Base-by-base conservation (phyloP, 2,329 filamentous ascomycete genomes). In the Penicillium sp. region DNA sequence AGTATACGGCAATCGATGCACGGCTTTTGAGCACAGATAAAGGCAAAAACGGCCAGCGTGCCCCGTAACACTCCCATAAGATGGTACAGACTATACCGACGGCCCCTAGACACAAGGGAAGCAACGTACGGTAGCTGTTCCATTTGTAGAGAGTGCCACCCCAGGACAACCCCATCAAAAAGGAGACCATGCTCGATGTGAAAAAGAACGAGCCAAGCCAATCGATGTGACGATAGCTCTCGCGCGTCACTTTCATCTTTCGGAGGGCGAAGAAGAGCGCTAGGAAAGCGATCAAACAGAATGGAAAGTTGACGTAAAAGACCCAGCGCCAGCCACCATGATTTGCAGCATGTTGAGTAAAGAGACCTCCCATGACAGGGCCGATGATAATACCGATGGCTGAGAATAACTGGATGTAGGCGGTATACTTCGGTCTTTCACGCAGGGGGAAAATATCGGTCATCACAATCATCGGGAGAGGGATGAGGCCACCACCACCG, bases 401-500 rank as follows among this genome's bases (percentile, higher is more conserved):
- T 7, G 53, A 55, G 38, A 55, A 55, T 33, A 55, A 40, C 26
- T 55, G 53, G 4, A 55, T 59, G 38, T 65, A 63, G 1, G 58
- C 63, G 58, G 72, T 73, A 54, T 68, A 73, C 55, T 64, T 67
- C 6, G 67, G 69, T 13, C 73, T 67, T 37, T 72, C 66, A 13
- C 72, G 69, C 44, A 75, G 57, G 1, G 72, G 71, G 7, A 80
- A 73, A 13, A 81, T 65, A 59, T 82, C 79, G 3, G 75, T 75
- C 38, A 79, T 70, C 47, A 81, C 75, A 24, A 80, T 68, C 38
- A 77, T 71, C 28, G 76, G 75, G 7, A 80, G 65, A 0, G 70
- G 71, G 50, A 77, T 75, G 28, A 81, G 75, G 1, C 79, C 79
- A 1, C 80, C 78, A 12, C 78, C 79, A 4, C 80, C 79, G n/a